Base-by-base conservation (phyloP, 2,329 filamentous ascomycete genomes). In the Rasamsonia emersonii region DNA sequence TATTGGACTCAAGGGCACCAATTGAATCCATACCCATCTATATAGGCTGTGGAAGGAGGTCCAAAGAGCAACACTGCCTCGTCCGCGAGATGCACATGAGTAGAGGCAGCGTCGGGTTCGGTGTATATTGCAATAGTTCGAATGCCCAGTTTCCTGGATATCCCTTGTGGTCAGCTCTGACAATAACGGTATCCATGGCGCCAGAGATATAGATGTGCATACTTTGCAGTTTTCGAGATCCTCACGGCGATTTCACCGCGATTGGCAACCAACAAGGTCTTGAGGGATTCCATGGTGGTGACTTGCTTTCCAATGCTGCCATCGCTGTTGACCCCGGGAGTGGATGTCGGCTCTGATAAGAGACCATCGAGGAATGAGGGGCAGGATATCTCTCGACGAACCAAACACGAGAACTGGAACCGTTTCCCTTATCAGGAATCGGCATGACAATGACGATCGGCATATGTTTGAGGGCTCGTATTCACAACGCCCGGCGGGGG, bases 111-210 rank as follows among this genome's bases (percentile, higher is more conserved):
- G 50, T 78, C 74, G 6, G 68, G 61, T 20, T 67, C 58, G 0
- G 74, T 72, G 41, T 76, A 76, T n/a, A 79, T 65, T 1, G 73
- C 65, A 33, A 77, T 61, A 0, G 68, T 75, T 28, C 53, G 59
- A 35, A 77, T 60, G 9, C 57, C 57, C 3, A 76, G 53, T 24
- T 54, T 56, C 17, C 53, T 54, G 15, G 26, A 40, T 6, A 8
- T 10, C 10, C 17, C 16, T 17, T 5, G 11, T 30, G n/a, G 34
- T 29, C 21, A 38, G 33, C 11, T 6, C 9, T 9, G 25, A 20
- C 10, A 14, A n/a, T 14, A 18, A 16, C 14, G 20, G 11, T 27
- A n/a, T n/a, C n/a, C n/a, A n/a, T n/a, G n/a, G n/a, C n/a, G n/a
- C 11, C 10, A 15, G 13, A 32, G 26, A 11, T 16, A n/a, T n/a